Conservation (phyloP, 1,284 basidiomycete species). For the Agaricales sp. region DNA sequence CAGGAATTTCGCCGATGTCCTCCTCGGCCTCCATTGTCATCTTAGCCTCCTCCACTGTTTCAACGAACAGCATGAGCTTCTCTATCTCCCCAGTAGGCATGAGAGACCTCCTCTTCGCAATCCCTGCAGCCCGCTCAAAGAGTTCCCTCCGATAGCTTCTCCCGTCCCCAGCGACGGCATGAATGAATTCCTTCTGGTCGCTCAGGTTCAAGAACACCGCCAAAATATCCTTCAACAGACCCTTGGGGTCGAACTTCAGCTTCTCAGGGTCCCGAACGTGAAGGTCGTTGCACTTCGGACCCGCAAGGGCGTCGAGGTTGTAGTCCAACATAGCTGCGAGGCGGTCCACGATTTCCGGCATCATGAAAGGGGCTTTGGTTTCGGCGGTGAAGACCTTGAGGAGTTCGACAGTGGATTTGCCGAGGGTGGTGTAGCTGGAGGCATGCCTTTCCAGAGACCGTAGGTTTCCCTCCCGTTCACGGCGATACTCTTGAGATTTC, state of each 20-base stretch:
- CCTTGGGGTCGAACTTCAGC: constrained; percentile 83
- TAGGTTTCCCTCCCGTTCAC: constrained; percentile 77
- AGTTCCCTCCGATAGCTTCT: constrained; percentile 83
- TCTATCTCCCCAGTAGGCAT: constrained; percentile 80
- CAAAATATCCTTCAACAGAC: constrained; percentile 79
- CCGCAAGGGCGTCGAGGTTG: constrained; percentile 85
- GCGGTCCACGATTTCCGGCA: constrained; percentile 92
- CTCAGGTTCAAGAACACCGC: constrained; percentile 90
- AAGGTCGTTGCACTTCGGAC: constrained; percentile 77
- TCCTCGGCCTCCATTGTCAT: constrained; percentile 78
- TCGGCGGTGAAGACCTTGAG: constrained; percentile 90
- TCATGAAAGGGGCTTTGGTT: constrained; percentile 89
- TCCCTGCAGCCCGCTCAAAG: constrained; percentile 74
- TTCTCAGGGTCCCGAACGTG: constrained; percentile 84
- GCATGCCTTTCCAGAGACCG: constrained; percentile 77
- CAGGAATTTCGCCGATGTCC: constrained; percentile 89
- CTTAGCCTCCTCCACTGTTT: constrained; percentile 79
- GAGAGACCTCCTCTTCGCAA: constrained; percentile 57
- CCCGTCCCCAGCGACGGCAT: constrained; percentile 87
- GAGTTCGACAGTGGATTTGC: constrained; percentile 81
- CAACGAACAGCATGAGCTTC: constrained; percentile 63
- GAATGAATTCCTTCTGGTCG: constrained; percentile 72
- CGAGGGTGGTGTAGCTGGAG: constrained; percentile 79
- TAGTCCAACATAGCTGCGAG: constrained; percentile 97
- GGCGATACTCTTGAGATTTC: constrained; percentile 60